Evolutionary conservation across 805 yeast genomes (phyloP).

Genomic region (Myxozyma geophila): DNA sequence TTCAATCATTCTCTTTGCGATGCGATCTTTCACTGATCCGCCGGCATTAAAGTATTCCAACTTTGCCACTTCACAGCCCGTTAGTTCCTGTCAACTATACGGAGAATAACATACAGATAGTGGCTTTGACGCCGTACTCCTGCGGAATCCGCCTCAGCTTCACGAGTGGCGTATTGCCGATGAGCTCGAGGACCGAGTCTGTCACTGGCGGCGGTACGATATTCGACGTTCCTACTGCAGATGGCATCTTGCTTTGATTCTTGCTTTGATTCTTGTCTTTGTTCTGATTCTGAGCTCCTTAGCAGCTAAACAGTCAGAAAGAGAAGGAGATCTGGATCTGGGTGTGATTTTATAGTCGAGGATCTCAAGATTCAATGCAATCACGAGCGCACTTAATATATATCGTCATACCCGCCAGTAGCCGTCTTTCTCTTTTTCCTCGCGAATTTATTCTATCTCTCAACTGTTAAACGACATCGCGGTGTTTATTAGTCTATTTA

Average conservation of each 20-base stretch:
- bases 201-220: constrained; percentile 47
- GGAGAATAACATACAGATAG: constrained; percentile 37
- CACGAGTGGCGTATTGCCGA: constrained; percentile 85
- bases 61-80: constrained; percentile 62
- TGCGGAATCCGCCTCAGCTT: constrained; percentile 76
- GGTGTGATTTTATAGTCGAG: no score
- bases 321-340: no score
- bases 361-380: no score
- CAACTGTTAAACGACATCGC: no score
- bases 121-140: constrained; percentile 72
- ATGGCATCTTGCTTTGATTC: background rate
- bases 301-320: no score
- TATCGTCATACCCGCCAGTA: background rate
- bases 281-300: background rate
- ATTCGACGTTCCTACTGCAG: background rate
- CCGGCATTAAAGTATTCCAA: constrained; percentile 86
- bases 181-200: constrained; percentile 68
- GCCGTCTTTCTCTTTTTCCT: background rate
- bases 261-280: background rate
- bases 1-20: constrained; percentile 83
- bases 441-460: no score
- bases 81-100: background rate
- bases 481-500: no score
- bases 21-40: constrained; percentile 88
- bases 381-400: background rate